These are phyloP conservation scores for Ilyonectria robusta DNA, from an alignment of 2,329 filamentous ascomycete species.

Conservation along the genomic window DNA sequence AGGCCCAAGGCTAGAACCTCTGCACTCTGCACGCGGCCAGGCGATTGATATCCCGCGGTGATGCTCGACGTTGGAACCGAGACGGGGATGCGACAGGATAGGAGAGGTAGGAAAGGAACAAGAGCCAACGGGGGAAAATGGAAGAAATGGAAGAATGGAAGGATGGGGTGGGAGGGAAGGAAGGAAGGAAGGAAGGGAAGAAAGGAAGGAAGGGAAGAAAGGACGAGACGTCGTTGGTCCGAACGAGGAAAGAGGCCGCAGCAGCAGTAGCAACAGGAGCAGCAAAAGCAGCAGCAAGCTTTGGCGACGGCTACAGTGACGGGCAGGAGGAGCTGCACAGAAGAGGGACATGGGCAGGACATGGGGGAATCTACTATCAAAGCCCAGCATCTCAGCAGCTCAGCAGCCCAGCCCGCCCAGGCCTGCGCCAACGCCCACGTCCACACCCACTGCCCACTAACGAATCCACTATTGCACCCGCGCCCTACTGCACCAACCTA, in stretches of 20 bases:
- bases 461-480: constrained; percentile 10
- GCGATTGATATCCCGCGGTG: background rate
- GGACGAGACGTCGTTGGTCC: constrained; percentile 27
- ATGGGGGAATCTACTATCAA: background rate
- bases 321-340: background rate
- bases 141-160: constrained; percentile 31
- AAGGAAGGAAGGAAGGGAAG: constrained; percentile 25
- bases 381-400: background rate
- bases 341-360: background rate
- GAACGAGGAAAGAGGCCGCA: constrained; percentile 9
- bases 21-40: background rate
- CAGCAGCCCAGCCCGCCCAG: background rate
- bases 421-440: background rate
- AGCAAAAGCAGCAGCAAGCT: background rate
- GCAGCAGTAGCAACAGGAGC: background rate
- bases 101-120: constrained; percentile 9
- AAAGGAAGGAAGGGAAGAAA: constrained; percentile 23
- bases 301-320: constrained; percentile 1
- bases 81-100: constrained; percentile 9
- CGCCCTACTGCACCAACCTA: constrained; percentile 1
- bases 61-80: background rate
- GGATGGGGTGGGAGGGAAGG: constrained; percentile 24
- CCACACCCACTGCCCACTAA: constrained; percentile 2
- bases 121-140: constrained; percentile 22
- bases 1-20: background rate